Conservation (phyloP, 495 filamentous ascomycete genomes). For the Penicillium chermesinum region DNA sequence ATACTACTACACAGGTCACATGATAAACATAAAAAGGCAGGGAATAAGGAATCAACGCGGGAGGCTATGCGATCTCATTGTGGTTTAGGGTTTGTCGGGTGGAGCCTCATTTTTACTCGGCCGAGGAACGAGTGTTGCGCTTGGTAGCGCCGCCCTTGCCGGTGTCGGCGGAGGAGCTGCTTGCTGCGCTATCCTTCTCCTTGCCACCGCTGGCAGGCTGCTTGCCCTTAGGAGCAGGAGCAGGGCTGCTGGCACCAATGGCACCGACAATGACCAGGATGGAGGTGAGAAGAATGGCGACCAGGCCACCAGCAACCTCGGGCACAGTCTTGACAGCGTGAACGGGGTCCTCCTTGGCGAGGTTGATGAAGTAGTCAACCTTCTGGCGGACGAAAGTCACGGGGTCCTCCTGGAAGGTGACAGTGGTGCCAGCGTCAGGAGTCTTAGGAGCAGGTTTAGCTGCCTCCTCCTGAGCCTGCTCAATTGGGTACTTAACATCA, state of each 20-base stretch:
- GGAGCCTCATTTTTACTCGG: slow-evolving; percentile 31
- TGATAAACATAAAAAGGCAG: slow-evolving; percentile 5
- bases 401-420: slow-evolving; percentile 91
- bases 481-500: slow-evolving; percentile 81
- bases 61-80: slow-evolving; percentile 6
- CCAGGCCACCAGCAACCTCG: slow-evolving; percentile 78
- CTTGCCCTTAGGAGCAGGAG: slow-evolving; percentile 63
- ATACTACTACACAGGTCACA: slow-evolving; percentile 17
- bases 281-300: slow-evolving; percentile 61
- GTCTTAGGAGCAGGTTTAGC: slow-evolving; percentile 74
- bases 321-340: slow-evolving; percentile 87
- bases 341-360: slow-evolving; percentile 82
- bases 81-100: slow-evolving; percentile 6
- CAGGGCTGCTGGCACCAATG: slow-evolving; percentile 48
- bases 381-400: slow-evolving; percentile 86
- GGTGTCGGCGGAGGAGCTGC: slow-evolving; percentile 59
- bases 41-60: slow-evolving; percentile 15
- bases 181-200: slow-evolving; percentile 73
- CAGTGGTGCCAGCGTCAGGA: slow-evolving; percentile 61
- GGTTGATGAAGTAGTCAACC: slow-evolving; percentile 78
- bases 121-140: slow-evolving; percentile 56
- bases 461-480: slow-evolving; percentile 78
- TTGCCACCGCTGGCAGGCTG: slow-evolving; percentile 64
- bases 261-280: slow-evolving; percentile 61
- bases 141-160: slow-evolving; percentile 63